Evolutionary conservation across 2,329 filamentous ascomycete genomes (phyloP).

Genomic region (Aspergillus sp.): DNA sequence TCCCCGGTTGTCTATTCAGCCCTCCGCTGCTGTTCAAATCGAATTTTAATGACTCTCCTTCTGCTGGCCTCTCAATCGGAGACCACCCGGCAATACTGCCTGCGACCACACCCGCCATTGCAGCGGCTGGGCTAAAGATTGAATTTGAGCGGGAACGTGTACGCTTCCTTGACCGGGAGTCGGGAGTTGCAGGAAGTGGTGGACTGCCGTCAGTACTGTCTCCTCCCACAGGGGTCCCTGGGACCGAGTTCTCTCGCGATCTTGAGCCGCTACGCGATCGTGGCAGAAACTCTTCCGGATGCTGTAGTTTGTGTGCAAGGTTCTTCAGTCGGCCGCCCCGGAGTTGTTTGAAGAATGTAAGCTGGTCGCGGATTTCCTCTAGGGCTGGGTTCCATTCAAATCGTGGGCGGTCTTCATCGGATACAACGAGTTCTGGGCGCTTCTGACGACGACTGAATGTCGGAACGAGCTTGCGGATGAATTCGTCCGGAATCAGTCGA

Average conservation of each 20-base stretch:
- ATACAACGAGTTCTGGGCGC: constrained; percentile 44
- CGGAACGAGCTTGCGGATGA: constrained; percentile 48
- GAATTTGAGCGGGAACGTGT: constrained; percentile 61
- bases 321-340: constrained; percentile 62
- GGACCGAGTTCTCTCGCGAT: constrained; percentile 47
- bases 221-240: constrained; percentile 56
- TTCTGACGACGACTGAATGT: constrained; percentile 38
- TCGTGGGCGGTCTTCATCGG: constrained; percentile 44
- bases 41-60: constrained; percentile 38
- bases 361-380: constrained; percentile 63
- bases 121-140: constrained; percentile 58
- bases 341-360: constrained; percentile 63
- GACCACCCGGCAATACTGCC: constrained; percentile 66
- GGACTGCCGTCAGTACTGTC: constrained; percentile 41
- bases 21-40: constrained; percentile 38
- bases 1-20: constrained; percentile 42
- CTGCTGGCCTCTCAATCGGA: constrained; percentile 53
- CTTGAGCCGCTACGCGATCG: constrained; percentile 45
- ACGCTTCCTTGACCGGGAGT: constrained; percentile 49
- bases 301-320: constrained; percentile 61
- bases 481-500: constrained; percentile 59
- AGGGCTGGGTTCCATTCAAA: constrained; percentile 61
- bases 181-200: constrained; percentile 53
- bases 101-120: constrained; percentile 67
- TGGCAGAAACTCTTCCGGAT: constrained; percentile 51